Evolutionary conservation across 108 stramenopile species (phyloP), one percentile per base, ranked within the genome.

Genomic region (Skeletonema marinoi): DNA sequence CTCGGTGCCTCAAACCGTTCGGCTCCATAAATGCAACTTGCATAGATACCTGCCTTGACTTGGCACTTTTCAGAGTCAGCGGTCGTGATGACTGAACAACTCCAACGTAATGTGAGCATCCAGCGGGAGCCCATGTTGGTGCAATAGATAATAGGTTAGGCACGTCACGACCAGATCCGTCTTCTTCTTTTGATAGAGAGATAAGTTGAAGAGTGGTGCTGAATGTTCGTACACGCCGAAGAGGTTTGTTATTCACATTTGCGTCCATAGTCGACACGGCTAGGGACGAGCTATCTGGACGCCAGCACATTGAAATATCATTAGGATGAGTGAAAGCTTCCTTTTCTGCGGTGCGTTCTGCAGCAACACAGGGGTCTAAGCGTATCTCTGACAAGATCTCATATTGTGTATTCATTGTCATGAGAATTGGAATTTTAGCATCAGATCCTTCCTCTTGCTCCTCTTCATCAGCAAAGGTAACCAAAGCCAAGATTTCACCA

Each of bases 1-100:
- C 95, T 35, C 92, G 60, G 84, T 96, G 95, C 44, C 92, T 78
- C 35, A 94, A 66, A 4, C 95, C 95, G 83, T 96, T 96, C n/a
- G 93, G 88, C 71, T 96, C 95, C 70, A 96, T 89, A 73, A 96
- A 94, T 44, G 90, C 85, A 29, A 96, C 85, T 59, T 90, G 88
- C 54, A 88, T 81, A 9, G 84, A 74, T 12, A 75, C 74, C 21
- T 59, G 88, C 86, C 65, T 86, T 73, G 46, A 78, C 86, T 65
- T 88, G 81, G 63, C 80, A 65, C 71, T 81, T 36, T 63, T 73
- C 31, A 32, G 35, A 30, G 70, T 78, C 17, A 79, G 46, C 8
- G 83, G 60, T 21, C 80, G 75, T 25, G 65, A 77, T 1, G 80
- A 80, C 33, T 96, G 96, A 1, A 92, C 84, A 19, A 86, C 67